Evolutionary conservation across 495 filamentous ascomycete genomes (phyloP), one percentile per base, ranked within the genome.

Genomic region (Clavariopsis aquatica): DNA sequence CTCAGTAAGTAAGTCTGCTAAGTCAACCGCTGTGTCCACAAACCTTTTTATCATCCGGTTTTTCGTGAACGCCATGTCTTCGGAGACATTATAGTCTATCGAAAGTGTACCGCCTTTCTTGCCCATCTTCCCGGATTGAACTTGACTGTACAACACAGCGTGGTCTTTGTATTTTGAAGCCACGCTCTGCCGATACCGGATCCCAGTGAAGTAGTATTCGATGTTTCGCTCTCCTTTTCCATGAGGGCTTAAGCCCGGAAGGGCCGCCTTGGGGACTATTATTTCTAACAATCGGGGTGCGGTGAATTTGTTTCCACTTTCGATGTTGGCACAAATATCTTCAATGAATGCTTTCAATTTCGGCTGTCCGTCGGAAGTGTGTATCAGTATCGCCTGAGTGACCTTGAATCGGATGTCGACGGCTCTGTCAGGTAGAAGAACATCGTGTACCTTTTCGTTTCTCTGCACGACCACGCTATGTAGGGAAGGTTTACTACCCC

Each of bases 371-470:
- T 26, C 19, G 0, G 17, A 52, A 5, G 26, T 15, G 8, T 27
- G 2, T 12, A 68, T n/a, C 7, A 46, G 34, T 8, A 60, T 3
- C 9, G 9, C 19, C 36, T 63, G 53, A 15, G 23, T 23, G 19
- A 43, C 19, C 17, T 34, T 26, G 54, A 63, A 68, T 2, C 54
- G 58, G 17, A 68, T 49, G 31, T 68, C 65, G n/a, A 34, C 28
- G 8, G 59, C 29, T 17, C 26, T 38, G 36, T 68, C 47, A 0
- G 65, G 65, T 12, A 68, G 43, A 20, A 59, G 52, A 28, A 57
- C 59, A 41, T 63, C 59, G 19, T 41, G 34, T 7, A 53, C 17
- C 9, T 51, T 43, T 19, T 68, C 47, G 8, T 59, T 43, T 24
- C 62, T 52, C 10, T 34, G 17, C 7, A 63, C 17, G 3, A 7